These are phyloP conservation scores for Tylopilus cervinicoccineus DNA, from an alignment of 768 basidiomycete genomes.

Conservation along the genomic window DNA sequence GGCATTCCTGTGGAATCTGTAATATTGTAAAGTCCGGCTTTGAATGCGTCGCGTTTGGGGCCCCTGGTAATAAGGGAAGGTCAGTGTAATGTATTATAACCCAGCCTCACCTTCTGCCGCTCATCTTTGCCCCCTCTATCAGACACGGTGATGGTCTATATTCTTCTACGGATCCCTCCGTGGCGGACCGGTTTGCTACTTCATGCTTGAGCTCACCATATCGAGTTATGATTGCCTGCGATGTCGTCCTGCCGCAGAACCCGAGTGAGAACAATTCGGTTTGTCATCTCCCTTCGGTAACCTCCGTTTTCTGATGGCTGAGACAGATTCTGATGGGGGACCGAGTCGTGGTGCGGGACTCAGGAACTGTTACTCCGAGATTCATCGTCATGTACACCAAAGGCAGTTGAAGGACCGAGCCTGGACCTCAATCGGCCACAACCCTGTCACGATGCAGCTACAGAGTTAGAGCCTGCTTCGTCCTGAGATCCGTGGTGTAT, in stretches of 20 bases:
- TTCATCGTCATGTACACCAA: slow-evolving; percentile 58
- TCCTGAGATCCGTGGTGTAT: slow-evolving; percentile 19
- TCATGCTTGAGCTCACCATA: slow-evolving; percentile 66
- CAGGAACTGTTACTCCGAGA: slow-evolving; percentile 56
- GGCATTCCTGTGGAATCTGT: slow-evolving; percentile 65
- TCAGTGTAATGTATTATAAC: slow-evolving; percentile 25
- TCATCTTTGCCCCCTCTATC: slow-evolving; percentile 3
- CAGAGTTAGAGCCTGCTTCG: slow-evolving; percentile 21
- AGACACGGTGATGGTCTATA: slow-evolving; percentile 65
- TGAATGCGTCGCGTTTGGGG: slow-evolving; percentile 54
- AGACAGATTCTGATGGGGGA: slow-evolving; percentile 44
- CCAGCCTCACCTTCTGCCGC: not conserved
- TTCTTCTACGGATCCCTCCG: slow-evolving; percentile 54
- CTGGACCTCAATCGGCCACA: slow-evolving; percentile 13
- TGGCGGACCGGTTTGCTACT: slow-evolving; percentile 58
- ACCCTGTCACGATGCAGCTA: slow-evolving; percentile 17
- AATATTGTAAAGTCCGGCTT: slow-evolving; percentile 55
- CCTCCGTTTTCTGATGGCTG: slow-evolving; percentile 26
- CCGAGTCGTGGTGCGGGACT: slow-evolving; percentile 47
- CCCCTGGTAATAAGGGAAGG: slow-evolving; percentile 50
- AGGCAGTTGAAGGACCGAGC: slow-evolving; percentile 23
- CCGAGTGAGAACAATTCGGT: slow-evolving; percentile 24
- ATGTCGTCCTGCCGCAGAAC: slow-evolving; percentile 40
- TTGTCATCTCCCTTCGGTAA: slow-evolving; percentile 16
- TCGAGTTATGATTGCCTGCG: slow-evolving; percentile 61